Conservation (phyloP, 73 alveolate genomes). For the Stentor roeselii region DNA sequence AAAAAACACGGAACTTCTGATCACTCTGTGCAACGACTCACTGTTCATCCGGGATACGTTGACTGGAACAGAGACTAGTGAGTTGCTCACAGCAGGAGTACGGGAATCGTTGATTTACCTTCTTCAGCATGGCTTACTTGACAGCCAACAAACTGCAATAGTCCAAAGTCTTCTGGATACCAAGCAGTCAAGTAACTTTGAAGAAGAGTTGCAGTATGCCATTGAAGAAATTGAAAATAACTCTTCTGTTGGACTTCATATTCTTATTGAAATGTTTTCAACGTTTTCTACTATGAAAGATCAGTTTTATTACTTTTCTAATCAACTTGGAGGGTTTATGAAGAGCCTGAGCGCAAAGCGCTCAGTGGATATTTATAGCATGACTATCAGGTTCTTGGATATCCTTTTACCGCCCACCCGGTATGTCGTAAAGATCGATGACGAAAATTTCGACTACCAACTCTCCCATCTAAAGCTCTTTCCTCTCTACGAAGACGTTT, state of each 20-base stretch:
- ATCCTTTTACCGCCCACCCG: not conserved
- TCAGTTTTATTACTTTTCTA: not conserved
- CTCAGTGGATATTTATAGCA: not conserved
- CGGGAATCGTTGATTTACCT: not conserved
- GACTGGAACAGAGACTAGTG: not conserved
- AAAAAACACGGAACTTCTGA: not conserved
- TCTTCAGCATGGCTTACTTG: not conserved
- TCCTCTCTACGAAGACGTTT: not conserved
- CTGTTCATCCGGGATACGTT: not conserved
- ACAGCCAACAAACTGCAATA: not conserved
- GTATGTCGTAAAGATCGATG: not conserved
- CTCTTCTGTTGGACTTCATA: not conserved
- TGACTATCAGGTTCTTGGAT: not conserved
- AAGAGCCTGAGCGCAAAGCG: not conserved
- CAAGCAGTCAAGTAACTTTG: not conserved
- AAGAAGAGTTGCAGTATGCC: not conserved
- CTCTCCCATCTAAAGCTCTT: not conserved
- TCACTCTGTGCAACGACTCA: not conserved
- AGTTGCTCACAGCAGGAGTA: not conserved
- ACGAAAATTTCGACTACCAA: not conserved
- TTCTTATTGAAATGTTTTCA: not conserved
- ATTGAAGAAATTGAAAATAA: constrained; percentile 6
- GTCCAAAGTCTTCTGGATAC: constrained; percentile 14
- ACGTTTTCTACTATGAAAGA: not conserved
- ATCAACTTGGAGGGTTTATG: not conserved